These are phyloP conservation scores for Miscanthus sacchariflorus DNA, from an alignment of 202 grass and related monocot species.

Conservation along the genomic window DNA sequence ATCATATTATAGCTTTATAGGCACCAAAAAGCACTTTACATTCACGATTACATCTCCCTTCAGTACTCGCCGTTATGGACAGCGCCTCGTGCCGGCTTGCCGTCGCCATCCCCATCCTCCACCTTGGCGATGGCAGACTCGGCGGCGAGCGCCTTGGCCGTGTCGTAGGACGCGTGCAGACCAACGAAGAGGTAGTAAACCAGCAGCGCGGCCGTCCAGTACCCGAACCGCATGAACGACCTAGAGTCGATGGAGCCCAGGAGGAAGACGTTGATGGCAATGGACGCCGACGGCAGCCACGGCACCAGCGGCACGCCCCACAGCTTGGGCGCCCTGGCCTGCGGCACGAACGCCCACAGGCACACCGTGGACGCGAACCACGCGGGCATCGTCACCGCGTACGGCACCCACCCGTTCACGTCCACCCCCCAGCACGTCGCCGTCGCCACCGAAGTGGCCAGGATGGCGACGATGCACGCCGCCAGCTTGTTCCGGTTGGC, in stretches of 20 bases:
- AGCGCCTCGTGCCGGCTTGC: neutral
- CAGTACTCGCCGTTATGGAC: conserved; percentile 15
- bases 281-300: conserved; percentile 88
- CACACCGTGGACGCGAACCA: conserved; percentile 65
- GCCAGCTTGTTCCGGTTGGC: conserved; percentile 62
- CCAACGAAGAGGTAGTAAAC: conserved; percentile 88
- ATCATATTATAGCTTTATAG: neutral
- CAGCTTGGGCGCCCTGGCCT: conserved; percentile 70
- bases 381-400: conserved; percentile 58
- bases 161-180: conserved; percentile 88
- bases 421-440: conserved; percentile 60
- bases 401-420: conserved; percentile 60
- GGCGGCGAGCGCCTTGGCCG: conserved; percentile 52
- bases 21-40: neutral
- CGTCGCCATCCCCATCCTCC: conserved; percentile 71
- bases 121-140: conserved; percentile 33
- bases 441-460: conserved; percentile 62
- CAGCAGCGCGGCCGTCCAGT: conserved; percentile 69
- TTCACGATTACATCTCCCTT: neutral
- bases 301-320: conserved; percentile 88
- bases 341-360: conserved; percentile 70
- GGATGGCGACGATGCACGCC: conserved; percentile 58
- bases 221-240: conserved; percentile 75
- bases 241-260: conserved; percentile 79
- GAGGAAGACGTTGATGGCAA: conserved; percentile 85